phyloP scores from a whole-genome alignment of 305 asterid species.

The Ajuga reptans region DNA sequence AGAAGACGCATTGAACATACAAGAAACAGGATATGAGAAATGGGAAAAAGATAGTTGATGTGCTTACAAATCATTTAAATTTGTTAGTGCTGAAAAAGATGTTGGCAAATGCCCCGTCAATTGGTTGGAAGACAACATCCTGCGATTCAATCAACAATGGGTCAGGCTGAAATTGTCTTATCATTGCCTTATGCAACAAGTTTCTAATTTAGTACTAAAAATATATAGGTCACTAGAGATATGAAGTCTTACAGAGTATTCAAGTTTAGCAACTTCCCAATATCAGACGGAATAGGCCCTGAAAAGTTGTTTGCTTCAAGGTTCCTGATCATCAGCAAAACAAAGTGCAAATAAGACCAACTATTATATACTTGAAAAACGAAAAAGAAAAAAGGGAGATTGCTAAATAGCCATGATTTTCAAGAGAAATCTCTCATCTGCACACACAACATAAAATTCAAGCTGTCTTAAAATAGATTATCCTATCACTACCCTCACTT shows the following conservation, averaged over 20 bases:
- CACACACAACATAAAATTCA: not conserved
- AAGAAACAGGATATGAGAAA: not conserved
- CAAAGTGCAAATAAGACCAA: not conserved
- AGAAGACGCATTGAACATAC: slow-evolving; percentile 17
- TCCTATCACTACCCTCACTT: not conserved
- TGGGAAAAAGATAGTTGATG: not conserved
- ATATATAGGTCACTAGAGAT: not conserved
- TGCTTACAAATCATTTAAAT: slow-evolving; percentile 59
- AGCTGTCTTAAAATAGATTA: not conserved
- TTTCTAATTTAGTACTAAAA: slow-evolving; percentile 9
- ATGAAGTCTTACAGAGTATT: slow-evolving; percentile 48
- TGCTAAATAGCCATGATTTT: not conserved
- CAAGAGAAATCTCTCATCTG: not conserved
- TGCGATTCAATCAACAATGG: slow-evolving; percentile 31
- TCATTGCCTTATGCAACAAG: not conserved
- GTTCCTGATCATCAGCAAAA: slow-evolving; percentile 39
- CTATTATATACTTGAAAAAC: not conserved
- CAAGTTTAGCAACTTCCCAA: slow-evolving; percentile 53
- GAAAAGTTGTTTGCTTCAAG: slow-evolving; percentile 74
- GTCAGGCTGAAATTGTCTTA: not conserved
- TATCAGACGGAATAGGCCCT: slow-evolving; percentile 58
- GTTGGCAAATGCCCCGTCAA: slow-evolving; percentile 54
- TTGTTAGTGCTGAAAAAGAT: slow-evolving; percentile 45
- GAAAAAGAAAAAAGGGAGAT: not conserved
- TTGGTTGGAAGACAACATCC: slow-evolving; percentile 65